Evolutionary conservation across 2,329 filamentous ascomycete species (phyloP).

Genomic region (Colletotrichum filicis): DNA sequence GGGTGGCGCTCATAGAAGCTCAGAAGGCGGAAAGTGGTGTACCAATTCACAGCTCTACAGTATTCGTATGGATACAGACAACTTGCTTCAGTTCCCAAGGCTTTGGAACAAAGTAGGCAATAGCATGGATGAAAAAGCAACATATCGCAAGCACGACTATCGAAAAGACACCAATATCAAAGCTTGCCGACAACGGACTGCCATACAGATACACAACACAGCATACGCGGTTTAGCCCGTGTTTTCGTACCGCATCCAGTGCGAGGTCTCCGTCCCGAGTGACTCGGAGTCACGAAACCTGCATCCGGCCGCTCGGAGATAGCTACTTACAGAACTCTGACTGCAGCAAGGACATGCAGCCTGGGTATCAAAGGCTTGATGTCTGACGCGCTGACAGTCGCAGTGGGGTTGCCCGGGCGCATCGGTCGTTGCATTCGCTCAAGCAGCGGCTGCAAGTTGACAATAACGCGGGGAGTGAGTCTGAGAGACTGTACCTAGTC

Average conservation of each 20-base stretch:
- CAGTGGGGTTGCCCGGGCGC: slow-evolving; percentile 26
- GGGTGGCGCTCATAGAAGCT: slow-evolving; percentile 10
- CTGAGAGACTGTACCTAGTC: not conserved
- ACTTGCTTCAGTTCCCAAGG: not conserved
- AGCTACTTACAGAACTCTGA: slow-evolving; percentile 33
- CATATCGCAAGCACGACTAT: not conserved
- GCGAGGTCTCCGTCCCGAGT: slow-evolving; percentile 19
- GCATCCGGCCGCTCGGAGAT: slow-evolving; percentile 36
- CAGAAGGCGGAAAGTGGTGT: not conserved
- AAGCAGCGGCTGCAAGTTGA: slow-evolving; percentile 10
- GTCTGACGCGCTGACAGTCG: slow-evolving; percentile 32
- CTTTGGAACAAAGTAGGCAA: not conserved
- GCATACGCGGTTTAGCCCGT: not conserved
- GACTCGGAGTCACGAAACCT: slow-evolving; percentile 29
- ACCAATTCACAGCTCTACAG: not conserved
- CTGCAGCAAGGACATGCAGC: slow-evolving; percentile 33
- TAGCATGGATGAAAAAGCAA: not conserved
- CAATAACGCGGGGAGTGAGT: not conserved
- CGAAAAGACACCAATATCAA: not conserved
- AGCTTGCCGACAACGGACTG: too few species aligned
- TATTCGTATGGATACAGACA: too few species aligned
- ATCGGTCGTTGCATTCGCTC: slow-evolving; percentile 23
- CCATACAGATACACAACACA: not conserved
- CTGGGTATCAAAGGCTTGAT: slow-evolving; percentile 31
- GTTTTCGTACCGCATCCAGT: slow-evolving; percentile 24